These are phyloP conservation scores for Penicillium oxalicum DNA, from an alignment of 2,329 filamentous ascomycete species.

Conservation along the genomic window DNA sequence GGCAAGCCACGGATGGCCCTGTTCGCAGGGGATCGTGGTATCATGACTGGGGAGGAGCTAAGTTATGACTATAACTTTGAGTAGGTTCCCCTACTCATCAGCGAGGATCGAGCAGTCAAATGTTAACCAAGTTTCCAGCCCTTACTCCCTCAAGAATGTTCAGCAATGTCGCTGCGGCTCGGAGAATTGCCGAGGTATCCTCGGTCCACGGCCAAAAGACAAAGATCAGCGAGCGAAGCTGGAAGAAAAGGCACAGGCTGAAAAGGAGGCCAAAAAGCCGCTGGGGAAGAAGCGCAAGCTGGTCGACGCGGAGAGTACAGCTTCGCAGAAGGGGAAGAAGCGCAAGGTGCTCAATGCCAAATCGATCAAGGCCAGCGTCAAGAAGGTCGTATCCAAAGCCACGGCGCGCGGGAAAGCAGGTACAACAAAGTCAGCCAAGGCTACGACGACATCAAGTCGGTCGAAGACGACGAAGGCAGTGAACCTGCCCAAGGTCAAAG, in stretches of 20 bases:
- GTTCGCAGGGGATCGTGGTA: constrained; percentile 82
- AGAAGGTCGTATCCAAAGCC: constrained; percentile 19
- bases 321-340: constrained; percentile 28
- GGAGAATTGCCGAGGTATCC: constrained; percentile 54
- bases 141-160: constrained; percentile 57
- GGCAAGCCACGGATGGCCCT: constrained; percentile 94
- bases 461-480: constrained; percentile 18
- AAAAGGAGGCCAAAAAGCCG: constrained; percentile 15
- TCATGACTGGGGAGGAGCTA: constrained; percentile 91
- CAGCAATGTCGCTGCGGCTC: constrained; percentile 60
- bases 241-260: constrained; percentile 21
- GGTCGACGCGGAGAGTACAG: constrained; percentile 21
- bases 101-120: neutral
- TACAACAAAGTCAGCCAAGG: constrained; percentile 14
- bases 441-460: constrained; percentile 4
- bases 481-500: constrained; percentile 26
- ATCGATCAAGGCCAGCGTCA: constrained; percentile 30
- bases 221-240: constrained; percentile 33
- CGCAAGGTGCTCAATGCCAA: constrained; percentile 24
- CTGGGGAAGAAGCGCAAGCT: constrained; percentile 32
- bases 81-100: constrained; percentile 34
- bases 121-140: constrained; percentile 31
- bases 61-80: constrained; percentile 87
- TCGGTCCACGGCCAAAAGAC: constrained; percentile 53
- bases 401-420: constrained; percentile 17